phyloP scores from a whole-genome alignment of 2,329 filamentous ascomycete species.

The Penicillium frequentans region DNA sequence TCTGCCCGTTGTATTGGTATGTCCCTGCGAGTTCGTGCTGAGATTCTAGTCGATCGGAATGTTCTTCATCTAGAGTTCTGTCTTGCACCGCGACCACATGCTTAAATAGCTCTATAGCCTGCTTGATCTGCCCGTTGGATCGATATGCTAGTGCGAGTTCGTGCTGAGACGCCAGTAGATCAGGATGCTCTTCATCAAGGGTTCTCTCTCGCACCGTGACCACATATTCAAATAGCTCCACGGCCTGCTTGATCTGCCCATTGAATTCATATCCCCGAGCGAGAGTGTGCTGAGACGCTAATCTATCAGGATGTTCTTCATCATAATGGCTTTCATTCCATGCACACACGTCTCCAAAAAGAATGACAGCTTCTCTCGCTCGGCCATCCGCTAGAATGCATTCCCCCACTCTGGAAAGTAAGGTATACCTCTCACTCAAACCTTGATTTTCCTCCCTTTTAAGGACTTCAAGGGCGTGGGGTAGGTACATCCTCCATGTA shows the following conservation, averaged over 20 bases:
- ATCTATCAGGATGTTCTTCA: background rate
- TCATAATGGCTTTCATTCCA: background rate
- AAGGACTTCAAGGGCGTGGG: background rate
- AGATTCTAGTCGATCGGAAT: background rate
- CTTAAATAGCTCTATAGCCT: background rate
- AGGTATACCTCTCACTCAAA: background rate
- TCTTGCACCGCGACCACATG: background rate
- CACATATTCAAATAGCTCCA: background rate
- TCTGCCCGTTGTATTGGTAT: too few species aligned
- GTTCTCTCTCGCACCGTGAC: background rate
- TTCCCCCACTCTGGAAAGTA: background rate
- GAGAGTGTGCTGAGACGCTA: background rate
- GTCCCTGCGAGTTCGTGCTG: background rate
- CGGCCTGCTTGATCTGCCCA: background rate
- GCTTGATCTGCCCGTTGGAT: background rate
- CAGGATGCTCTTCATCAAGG: background rate
- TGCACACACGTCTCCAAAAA: background rate
- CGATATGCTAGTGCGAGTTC: background rate
- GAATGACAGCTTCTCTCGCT: background rate
- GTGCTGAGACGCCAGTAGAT: background rate
- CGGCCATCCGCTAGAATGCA: background rate
- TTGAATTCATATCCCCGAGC: background rate
- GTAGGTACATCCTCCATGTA: background rate
- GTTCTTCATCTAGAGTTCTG: background rate
- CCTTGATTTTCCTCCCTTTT: background rate